Base-by-base conservation (phyloP, 2,329 filamentous ascomycete genomes). In the Keithomyces neogunnii region DNA sequence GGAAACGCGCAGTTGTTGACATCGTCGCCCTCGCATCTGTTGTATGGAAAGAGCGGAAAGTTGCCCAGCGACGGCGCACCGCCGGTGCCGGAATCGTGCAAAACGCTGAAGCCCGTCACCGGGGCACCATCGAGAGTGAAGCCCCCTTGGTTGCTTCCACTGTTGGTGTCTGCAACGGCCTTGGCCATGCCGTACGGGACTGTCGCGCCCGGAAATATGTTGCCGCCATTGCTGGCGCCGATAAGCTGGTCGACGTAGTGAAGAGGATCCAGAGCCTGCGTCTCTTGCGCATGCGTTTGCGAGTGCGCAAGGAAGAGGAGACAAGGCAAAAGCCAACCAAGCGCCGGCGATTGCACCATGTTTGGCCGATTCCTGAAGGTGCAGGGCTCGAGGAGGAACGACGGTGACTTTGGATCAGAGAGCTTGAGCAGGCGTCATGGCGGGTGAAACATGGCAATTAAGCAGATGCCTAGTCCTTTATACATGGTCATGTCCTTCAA, bases 31-130 rank as follows among this genome's bases (percentile, higher is more conserved):
- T 76, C 72, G 56, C 86, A 89, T 40, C 73, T 71, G 3, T 77
- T 68, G 55, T 87, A 84, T 0, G 85, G 75, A 56, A 89, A 89
- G 1, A 89, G 69, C 0, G 86, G 82, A 49, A 89, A 89, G 60
- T 88, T 88, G 11, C 85, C 86, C 13, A 89, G 68, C 3, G 82
- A 88, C 0, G 85, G 80, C 1, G 68, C 66, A 6, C 73, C 73
- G 28, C 80, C 80, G 0, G 78, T 82, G 1, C 79, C 79, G 2
- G 75, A 78, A 59, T 82, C 80, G 60, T 82, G 79, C 68, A 82
- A 71, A 38, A 75, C 71, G 10, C 75, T 78, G 63, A 81, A 82
- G 11, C 80, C 81, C 4, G 71, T 73, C 36, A 82, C 72, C 1
- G 69, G 66, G 19, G 66, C 65, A 43, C 66, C 69, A 49, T 81